Evolutionary conservation across 106 monocot genomes (phyloP).

Genomic region (Dioscorea zingiberensis): DNA sequence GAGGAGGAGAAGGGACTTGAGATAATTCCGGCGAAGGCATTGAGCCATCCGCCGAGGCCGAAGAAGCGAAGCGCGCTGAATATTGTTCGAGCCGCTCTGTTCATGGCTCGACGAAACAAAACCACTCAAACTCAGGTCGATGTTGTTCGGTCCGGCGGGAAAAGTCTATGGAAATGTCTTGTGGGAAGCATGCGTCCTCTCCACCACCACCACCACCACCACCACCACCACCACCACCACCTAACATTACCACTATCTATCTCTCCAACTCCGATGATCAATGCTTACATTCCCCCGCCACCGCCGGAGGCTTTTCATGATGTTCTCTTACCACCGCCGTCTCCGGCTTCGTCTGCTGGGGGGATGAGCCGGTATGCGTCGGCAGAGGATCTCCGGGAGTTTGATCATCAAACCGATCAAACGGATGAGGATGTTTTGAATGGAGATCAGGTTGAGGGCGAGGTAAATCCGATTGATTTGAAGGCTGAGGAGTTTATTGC

Average conservation of each 20-base stretch:
- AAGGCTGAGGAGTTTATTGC: slow-evolving; percentile 12
- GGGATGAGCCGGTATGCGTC: slow-evolving; percentile 10
- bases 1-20: no score
- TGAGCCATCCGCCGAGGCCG: background rate
- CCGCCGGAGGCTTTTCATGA: background rate
- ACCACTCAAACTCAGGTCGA: background rate
- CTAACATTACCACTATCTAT: background rate
- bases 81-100: background rate
- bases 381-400: background rate
- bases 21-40: no score
- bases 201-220: background rate
- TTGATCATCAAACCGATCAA: background rate
- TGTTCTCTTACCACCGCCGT: background rate
- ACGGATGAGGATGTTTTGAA: background rate
- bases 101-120: background rate
- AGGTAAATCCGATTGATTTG: slow-evolving; percentile 4
- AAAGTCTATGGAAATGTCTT: background rate
- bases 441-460: background rate
- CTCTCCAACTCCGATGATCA: background rate
- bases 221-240: background rate
- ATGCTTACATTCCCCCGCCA: background rate
- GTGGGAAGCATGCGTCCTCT: slow-evolving; percentile 1
- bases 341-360: background rate
- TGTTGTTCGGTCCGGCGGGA: background rate
- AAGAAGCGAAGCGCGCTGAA: background rate